phyloP scores from a whole-genome alignment of 139 green algal species.

The Trebouxia sp. region DNA sequence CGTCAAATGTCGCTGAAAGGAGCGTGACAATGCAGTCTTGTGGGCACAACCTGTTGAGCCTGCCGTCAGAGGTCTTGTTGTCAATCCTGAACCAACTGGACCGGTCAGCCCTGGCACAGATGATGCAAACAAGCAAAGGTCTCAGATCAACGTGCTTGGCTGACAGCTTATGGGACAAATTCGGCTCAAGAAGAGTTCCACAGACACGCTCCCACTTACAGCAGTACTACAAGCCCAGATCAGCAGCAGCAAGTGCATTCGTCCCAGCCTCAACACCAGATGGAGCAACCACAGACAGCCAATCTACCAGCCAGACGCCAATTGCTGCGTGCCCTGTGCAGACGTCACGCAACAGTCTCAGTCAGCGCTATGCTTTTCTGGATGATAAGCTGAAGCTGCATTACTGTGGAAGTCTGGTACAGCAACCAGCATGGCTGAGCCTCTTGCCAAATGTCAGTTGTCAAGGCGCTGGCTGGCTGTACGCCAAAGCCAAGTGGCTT shows the following conservation, averaged over 20 bases:
- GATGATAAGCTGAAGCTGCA: neutral
- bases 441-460: constrained; percentile 11
- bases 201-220: neutral
- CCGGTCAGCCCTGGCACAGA: neutral
- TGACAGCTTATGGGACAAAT: neutral
- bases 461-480: neutral
- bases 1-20: too few species aligned
- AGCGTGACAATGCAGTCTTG: too few species aligned
- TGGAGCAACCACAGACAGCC: neutral
- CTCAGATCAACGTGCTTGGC: neutral
- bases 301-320: too few species aligned
- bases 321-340: too few species aligned
- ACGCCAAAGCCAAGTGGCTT: constrained; percentile 3
- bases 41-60: neutral
- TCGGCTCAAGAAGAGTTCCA: neutral
- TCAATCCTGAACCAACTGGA: neutral
- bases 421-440: constrained; percentile 6
- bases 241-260: neutral
- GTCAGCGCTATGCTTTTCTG: neutral
- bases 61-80: constrained; percentile 6
- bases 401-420: neutral
- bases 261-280: neutral
- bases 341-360: too few species aligned
- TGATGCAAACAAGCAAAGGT: neutral
- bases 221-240: neutral